phyloP scores from a whole-genome alignment of 805 yeast genomes.

The Isabelozyma pseudorhagii region DNA sequence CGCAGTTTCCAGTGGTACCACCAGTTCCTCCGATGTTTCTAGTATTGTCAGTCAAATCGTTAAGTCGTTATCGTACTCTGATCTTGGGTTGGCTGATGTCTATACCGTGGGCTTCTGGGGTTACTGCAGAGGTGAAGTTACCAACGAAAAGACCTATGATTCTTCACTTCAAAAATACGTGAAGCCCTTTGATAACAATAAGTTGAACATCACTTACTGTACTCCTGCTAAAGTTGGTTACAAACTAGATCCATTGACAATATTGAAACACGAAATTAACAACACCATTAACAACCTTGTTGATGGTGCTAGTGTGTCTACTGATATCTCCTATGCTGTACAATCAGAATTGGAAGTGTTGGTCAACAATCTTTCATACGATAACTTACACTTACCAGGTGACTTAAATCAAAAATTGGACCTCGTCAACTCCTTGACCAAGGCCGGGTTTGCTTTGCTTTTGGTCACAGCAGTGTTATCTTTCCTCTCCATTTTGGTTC shows the following conservation, averaged over 20 bases:
- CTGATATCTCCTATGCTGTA: slow-evolving; percentile 10
- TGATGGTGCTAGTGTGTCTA: slow-evolving; percentile 19
- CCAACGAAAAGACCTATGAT: slow-evolving; percentile 2
- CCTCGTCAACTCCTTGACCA: slow-evolving; percentile 45
- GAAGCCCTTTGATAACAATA: slow-evolving; percentile 23
- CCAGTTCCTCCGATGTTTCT: slow-evolving; percentile 4
- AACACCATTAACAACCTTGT: slow-evolving; percentile 19
- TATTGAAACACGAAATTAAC: slow-evolving; percentile 31
- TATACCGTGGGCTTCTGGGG: slow-evolving; percentile 43
- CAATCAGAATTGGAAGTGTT: slow-evolving; percentile 17
- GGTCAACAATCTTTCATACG: slow-evolving; percentile 20
- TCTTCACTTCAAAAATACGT: slow-evolving; percentile 4
- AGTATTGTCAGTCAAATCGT: slow-evolving; percentile 18
- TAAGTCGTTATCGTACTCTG: slow-evolving; percentile 18
- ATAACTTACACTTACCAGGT: slow-evolving; percentile 50
- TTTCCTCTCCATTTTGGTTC: slow-evolving; percentile 51
- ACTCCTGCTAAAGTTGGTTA: slow-evolving; percentile 53
- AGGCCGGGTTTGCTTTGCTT: slow-evolving; percentile 52
- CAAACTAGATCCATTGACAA: slow-evolving; percentile 49
- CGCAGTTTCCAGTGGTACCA: slow-evolving; percentile 3
- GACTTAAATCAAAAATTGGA: slow-evolving; percentile 45
- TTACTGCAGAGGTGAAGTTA: slow-evolving; percentile 33
- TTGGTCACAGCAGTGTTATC: slow-evolving; percentile 27
- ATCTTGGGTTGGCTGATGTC: slow-evolving; percentile 39
- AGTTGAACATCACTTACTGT: slow-evolving; percentile 47